These are phyloP conservation scores for Fusarium vanettenii DNA, from an alignment of 2,329 filamentous ascomycete species.

Conservation along the genomic window DNA sequence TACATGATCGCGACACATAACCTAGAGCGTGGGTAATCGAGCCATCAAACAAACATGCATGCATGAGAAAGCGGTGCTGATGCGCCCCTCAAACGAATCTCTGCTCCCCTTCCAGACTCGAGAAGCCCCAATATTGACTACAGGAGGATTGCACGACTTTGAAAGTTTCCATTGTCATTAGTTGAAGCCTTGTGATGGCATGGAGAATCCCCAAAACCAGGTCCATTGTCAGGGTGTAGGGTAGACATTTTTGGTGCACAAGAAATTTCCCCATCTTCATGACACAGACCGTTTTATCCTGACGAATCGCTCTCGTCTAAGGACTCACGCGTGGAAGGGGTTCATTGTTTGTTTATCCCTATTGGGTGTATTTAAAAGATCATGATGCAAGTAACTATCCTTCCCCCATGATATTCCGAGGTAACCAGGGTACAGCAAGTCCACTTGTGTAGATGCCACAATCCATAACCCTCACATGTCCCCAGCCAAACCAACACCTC, in stretches of 20 bases:
- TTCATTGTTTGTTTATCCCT: neutral
- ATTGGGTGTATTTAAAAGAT: neutral
- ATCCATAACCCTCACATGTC: slow-evolving; percentile 28
- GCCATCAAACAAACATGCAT: neutral
- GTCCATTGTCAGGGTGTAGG: neutral
- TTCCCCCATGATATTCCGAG: neutral
- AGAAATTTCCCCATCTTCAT: neutral
- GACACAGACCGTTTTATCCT: neutral
- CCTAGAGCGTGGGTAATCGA: neutral
- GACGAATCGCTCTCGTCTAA: neutral
- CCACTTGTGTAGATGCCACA: slow-evolving; percentile 31
- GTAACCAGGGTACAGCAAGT: slow-evolving; percentile 21
- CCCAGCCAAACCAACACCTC: slow-evolving; percentile 31
- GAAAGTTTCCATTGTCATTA: neutral
- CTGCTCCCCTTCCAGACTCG: neutral
- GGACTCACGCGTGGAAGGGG: neutral
- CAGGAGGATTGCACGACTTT: neutral
- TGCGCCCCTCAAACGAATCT: neutral
- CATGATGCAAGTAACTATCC: slow-evolving; percentile 9
- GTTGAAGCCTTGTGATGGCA: neutral
- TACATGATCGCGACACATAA: neutral
- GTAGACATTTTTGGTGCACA: neutral
- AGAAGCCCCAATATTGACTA: neutral
- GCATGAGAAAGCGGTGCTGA: neutral
- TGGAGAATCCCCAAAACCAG: neutral